Conservation (phyloP, 2,329 filamentous ascomycete species). For the Ophiostoma australiae region DNA sequence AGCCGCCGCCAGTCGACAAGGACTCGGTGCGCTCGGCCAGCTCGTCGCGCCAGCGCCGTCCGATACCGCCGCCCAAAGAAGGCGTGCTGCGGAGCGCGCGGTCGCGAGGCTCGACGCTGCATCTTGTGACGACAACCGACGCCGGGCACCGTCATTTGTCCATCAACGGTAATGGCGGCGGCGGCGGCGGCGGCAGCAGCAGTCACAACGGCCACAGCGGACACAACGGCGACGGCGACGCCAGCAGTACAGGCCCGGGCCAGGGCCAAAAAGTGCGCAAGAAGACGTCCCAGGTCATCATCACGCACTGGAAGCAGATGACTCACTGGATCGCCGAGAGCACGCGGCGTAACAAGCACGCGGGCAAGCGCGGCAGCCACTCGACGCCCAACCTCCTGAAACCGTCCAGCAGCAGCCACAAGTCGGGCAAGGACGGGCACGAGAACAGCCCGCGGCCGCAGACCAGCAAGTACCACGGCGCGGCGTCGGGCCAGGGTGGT, state of each 20-base stretch:
- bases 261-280: conserved; percentile 47
- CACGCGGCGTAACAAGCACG: conserved; percentile 47
- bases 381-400: conserved; percentile 58
- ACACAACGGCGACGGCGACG: background rate
- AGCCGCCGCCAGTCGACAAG: conserved; percentile 71
- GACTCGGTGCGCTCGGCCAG: conserved; percentile 70
- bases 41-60: conserved; percentile 68
- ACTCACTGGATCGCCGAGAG: conserved; percentile 60
- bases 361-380: conserved; percentile 48
- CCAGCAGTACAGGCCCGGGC: conserved; percentile 31
- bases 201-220: conserved; percentile 26
- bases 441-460: conserved; percentile 55
- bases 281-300: conserved; percentile 54
- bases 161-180: background rate
- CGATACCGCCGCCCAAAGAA: conserved; percentile 83
- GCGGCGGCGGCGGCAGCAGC: conserved; percentile 6
- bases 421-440: conserved; percentile 34
- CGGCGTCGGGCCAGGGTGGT: conserved; percentile 33
- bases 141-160: conserved; percentile 28
- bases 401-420: conserved; percentile 39
- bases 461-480: conserved; percentile 52
- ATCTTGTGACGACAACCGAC: conserved; percentile 68
- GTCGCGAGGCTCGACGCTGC: conserved; percentile 77
- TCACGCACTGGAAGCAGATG: conserved; percentile 60
- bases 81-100: conserved; percentile 61